Percentiles rank a stretch among this genome's conserved stretches.
Conservation (phyloP, 306 rosid species). For the Medicago ruthenica region DNA sequence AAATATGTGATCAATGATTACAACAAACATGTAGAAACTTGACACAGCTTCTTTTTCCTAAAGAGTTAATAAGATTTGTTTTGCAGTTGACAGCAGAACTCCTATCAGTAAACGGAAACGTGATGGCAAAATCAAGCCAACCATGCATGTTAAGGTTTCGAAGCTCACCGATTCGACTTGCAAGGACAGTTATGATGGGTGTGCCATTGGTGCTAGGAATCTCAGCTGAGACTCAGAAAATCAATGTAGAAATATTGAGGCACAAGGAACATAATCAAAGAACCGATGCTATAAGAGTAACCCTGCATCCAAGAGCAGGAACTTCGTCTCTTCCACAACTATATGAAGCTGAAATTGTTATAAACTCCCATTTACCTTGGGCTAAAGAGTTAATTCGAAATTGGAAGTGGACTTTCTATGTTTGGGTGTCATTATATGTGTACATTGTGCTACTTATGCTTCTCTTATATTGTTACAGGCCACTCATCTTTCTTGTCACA, state of each 20-base stretch:
- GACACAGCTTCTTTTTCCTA: not conserved
- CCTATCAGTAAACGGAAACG: constrained; percentile 60
- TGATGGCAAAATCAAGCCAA: constrained; percentile 64
- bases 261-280: constrained; percentile 70
- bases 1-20: not conserved
- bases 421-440: constrained; percentile 68
- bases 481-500: constrained; percentile 42
- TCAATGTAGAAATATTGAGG: constrained; percentile 50
- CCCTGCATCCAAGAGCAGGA: constrained; percentile 73
- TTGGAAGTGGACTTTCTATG: constrained; percentile 86
- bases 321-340: constrained; percentile 64
- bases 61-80: not conserved
- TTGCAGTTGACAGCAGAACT: constrained; percentile 72
- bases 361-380: constrained; percentile 72
- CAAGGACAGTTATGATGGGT: constrained; percentile 62
- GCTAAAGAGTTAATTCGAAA: constrained; percentile 57
- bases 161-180: constrained; percentile 69
- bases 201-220: constrained; percentile 75
- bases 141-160: constrained; percentile 81
- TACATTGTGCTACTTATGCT: constrained; percentile 55
- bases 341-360: constrained; percentile 66
- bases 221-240: constrained; percentile 65
- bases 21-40: not conserved
- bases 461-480: constrained; percentile 54
- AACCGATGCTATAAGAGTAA: constrained; percentile 60